phyloP scores from a whole-genome alignment of 129 eudicot genomes.

The Cynara cardunculus region DNA sequence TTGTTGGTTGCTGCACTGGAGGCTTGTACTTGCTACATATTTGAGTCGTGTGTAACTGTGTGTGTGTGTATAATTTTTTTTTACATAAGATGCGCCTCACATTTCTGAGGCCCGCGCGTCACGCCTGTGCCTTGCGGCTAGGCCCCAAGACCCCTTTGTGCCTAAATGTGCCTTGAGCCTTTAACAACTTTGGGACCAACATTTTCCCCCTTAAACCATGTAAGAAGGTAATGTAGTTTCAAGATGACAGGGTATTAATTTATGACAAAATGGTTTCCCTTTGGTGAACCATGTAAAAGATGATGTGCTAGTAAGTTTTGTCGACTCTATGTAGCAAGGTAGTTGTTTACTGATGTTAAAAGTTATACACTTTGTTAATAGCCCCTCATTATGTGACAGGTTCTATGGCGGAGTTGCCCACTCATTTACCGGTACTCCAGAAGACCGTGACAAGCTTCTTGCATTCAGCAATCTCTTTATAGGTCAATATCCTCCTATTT shows the following conservation, averaged over 20 bases:
- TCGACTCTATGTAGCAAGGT: not conserved
- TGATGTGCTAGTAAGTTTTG: not conserved
- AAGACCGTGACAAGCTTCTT: conserved; percentile 87
- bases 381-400: conserved; percentile 34
- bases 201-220: not conserved
- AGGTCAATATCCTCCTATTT: conserved; percentile 45
- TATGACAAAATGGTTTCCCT: not conserved
- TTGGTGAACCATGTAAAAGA: not conserved
- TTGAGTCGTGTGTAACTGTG: too few relatives aligned
- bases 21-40: too few relatives aligned
- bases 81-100: too few relatives aligned
- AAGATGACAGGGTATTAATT: not conserved
- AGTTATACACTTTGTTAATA: not conserved
- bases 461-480: conserved; percentile 67
- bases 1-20: too few relatives aligned
- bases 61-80: too few relatives aligned
- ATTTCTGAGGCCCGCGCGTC: too few relatives aligned
- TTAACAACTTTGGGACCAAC: not conserved
- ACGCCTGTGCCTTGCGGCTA: too few relatives aligned
- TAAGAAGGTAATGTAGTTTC: not conserved
- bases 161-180: too few relatives aligned
- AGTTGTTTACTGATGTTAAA: not conserved
- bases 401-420: conserved; percentile 88
- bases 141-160: too few relatives aligned
- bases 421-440: conserved; percentile 87